Base-by-base conservation (phyloP, 2,329 filamentous ascomycete species). In the Penicillium hordei region DNA sequence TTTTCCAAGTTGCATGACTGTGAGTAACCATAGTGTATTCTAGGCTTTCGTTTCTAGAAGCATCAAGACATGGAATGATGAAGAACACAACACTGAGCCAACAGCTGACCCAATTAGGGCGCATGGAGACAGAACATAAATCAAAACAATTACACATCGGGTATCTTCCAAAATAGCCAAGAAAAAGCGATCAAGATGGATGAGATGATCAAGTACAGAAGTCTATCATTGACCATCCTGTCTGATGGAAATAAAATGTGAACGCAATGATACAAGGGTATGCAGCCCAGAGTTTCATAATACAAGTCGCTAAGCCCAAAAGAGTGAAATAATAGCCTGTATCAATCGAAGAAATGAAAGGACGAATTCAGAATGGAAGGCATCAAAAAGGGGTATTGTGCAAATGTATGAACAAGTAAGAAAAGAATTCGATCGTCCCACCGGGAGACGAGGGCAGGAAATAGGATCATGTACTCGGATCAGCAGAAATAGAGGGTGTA, bases 151-250 rank as follows among this genome's bases (percentile, higher is more conserved):
- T 52, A 60, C 57, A 61, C 58, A 61, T 62, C 59, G 69, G 69
- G 69, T 71, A 71, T 71, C 64, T 68, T 68, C 65, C 61, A 65
- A 52, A 31, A 39, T 61, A 49, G 57, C 61, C 60, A 59, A 40
- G 54, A 31, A 46, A 34, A 48, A 42, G 19, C 13, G 48, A 55
- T 38, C 27, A 44, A 60, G 19, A 52, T 52, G 34, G 27, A 45
- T 50, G 15, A 33, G n/a, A 45, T 43, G 51, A 49, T 53, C 45
- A 36, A 36, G 36, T 58, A 52, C 40, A 55, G n/a, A 39, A 31
- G 46, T 63, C 48, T 57, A 60, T 50, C 34, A 55, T 36, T 34
- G 34, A 53, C 55, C 42, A 27, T 31, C 15, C 15, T 29, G 54
- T 39, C 12, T 25, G 29, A 31, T 27, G 27, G 23, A 43, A 15